These are phyloP conservation scores for Pestalotiopsis sp. DNA, from an alignment of 2,329 filamentous ascomycete genomes.

Conservation along the genomic window DNA sequence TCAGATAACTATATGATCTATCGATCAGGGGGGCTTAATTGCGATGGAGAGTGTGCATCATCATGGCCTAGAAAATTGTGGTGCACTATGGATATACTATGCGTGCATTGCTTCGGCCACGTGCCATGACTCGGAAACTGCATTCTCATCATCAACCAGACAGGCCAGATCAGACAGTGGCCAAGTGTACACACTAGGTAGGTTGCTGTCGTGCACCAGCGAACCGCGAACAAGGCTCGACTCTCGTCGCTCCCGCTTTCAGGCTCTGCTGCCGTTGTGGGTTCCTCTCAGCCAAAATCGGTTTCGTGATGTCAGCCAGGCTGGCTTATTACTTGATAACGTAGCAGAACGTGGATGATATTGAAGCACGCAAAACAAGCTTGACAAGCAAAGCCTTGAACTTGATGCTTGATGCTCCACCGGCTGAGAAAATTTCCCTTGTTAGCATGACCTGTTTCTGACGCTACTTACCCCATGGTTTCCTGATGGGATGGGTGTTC, in stretches of 20 bases:
- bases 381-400: neutral
- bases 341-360: neutral
- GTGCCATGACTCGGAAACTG: neutral
- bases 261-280: neutral
- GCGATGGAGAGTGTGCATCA: neutral
- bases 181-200: neutral
- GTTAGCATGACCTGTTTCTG: neutral
- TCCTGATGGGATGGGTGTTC: neutral
- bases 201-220: neutral
- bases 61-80: neutral
- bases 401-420: neutral
- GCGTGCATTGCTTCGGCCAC: neutral
- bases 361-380: neutral
- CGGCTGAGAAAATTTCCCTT: conserved; percentile 7
- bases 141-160: neutral
- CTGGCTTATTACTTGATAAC: conserved; percentile 11
- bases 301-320: conserved; percentile 10
- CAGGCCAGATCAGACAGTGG: neutral
- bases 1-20: neutral
- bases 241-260: neutral
- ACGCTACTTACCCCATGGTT: neutral
- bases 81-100: neutral
- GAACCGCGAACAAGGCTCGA: neutral
- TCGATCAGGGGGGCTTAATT: neutral
- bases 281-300: neutral